Base-by-base conservation (phyloP, 768 basidiomycete species). In the Lentinus tigrinus region DNA sequence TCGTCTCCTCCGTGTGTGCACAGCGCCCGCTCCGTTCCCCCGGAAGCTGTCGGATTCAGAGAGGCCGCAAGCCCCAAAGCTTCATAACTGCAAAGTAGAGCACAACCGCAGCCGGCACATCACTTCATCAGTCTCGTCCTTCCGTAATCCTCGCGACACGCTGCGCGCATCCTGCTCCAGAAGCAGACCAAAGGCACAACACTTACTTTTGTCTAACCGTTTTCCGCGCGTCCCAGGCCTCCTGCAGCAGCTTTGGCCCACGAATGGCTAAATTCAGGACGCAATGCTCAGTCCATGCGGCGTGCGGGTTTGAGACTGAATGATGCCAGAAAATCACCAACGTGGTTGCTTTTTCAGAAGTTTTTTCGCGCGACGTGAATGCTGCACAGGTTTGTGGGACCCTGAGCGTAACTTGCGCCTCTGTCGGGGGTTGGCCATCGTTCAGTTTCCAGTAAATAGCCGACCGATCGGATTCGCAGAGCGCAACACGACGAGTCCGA, bases 361-460 rank as follows among this genome's bases (percentile, higher is more conserved):
- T 61, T 82, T 85, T 69, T 92, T 86, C 50, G 91, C 86, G 67
- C 86, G 81, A 47, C 77, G 81, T 13, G 91, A 88, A 60, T 91
- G 91, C 36, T 85, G 85, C 51, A 92, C 81, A 21, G 87, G 75
- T 63, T 77, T 85, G 71, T 93, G 81, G n/a, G 84, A 77, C 17
- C 85, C 84, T 24, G 94, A 95, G 42, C 88, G 85, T 21, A 82
- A 72, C 76, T 98, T 98, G 65, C 87, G 83, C 60, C 95, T 83
- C 74, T 98, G 96, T 55, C 95, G 85, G 63, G 95, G 95, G 72
- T 97, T 98, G 54, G 87, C 93, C 95, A 98, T 97, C 21, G 57
- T 59, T 26, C 34, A 38, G 46, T 60, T 52, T 37, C 14, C 58
- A 40, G 28, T 48, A 44, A 39, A 54, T 34, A 17, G 24, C 58